Percentiles rank a stretch among this genome's conserved stretches.
These are phyloP conservation scores for Salix viminalis DNA, from an alignment of 345 rosid genomes.

Conservation along the genomic window DNA sequence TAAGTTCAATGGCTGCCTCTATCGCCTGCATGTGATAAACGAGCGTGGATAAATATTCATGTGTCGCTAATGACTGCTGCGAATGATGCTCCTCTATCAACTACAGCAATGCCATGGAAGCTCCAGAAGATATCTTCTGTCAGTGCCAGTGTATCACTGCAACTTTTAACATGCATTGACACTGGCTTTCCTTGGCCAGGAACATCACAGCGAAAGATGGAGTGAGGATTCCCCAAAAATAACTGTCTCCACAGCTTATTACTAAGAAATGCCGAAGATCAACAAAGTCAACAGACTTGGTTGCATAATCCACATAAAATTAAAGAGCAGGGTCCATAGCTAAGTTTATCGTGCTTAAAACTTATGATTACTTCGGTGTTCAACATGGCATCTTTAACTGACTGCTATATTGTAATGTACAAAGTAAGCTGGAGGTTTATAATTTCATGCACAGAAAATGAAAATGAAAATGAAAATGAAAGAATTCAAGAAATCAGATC, in stretches of 20 bases:
- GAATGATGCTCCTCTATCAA: not conserved
- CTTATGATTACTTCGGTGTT: not conserved
- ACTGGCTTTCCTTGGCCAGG: not conserved
- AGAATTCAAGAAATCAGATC: not conserved
- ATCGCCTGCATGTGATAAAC: slow-evolving; percentile 52
- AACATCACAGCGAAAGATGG: too few species aligned
- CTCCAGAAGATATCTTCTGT: not conserved
- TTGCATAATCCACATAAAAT: not conserved
- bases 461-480: not conserved
- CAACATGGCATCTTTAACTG: not conserved
- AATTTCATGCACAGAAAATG: not conserved
- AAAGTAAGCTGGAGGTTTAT: not conserved
- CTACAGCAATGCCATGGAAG: not conserved
- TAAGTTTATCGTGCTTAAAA: too few species aligned
- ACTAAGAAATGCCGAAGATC: not conserved
- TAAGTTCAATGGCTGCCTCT: slow-evolving; percentile 85
- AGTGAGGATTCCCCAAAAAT: not conserved
- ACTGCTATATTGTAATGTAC: not conserved
- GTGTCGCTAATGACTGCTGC: not conserved
- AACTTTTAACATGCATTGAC: not conserved
- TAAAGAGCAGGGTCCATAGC: not conserved
- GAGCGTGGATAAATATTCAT: not conserved
- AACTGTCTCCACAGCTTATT: too few species aligned
- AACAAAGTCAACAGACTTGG: not conserved
- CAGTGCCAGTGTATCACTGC: not conserved